Evolutionary conservation across 495 filamentous ascomycete genomes (phyloP).

Genomic region (Neurospora sp.): DNA sequence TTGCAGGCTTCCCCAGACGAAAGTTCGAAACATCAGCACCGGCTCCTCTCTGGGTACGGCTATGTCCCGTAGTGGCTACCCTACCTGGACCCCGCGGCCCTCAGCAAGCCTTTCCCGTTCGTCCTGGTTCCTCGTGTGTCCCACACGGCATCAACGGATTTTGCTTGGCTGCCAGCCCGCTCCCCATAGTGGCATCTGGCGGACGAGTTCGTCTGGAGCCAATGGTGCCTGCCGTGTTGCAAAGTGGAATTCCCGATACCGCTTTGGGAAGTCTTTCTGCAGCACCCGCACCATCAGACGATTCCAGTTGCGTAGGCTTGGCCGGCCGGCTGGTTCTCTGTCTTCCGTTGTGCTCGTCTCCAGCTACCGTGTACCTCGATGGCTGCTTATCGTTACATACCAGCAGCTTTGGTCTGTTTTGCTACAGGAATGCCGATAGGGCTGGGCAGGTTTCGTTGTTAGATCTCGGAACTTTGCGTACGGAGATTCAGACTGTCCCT

Average conservation of each 20-base stretch:
- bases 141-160: not conserved
- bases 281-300: not conserved
- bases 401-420: not conserved
- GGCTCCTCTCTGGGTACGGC: not conserved
- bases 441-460: not conserved
- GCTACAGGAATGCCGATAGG: not conserved
- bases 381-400: not conserved
- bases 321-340: not conserved
- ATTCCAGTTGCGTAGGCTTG: not conserved
- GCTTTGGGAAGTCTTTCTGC: not conserved
- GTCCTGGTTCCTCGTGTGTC: not conserved
- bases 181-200: not conserved
- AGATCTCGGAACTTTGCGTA: not conserved
- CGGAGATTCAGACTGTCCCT: not conserved
- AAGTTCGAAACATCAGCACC: not conserved
- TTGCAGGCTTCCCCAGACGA: not conserved
- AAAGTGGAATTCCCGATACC: not conserved
- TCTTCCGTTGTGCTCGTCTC: not conserved
- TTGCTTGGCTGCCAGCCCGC: not conserved
- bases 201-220: not conserved
- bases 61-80: not conserved
- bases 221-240: not conserved
- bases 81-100: not conserved
- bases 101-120: not conserved
- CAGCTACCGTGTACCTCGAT: not conserved